Percentiles rank a stretch among this genome's conserved stretches.
These are phyloP conservation scores for Camellia granthamiana DNA, from an alignment of 148 eudicot species.

Conservation along the genomic window DNA sequence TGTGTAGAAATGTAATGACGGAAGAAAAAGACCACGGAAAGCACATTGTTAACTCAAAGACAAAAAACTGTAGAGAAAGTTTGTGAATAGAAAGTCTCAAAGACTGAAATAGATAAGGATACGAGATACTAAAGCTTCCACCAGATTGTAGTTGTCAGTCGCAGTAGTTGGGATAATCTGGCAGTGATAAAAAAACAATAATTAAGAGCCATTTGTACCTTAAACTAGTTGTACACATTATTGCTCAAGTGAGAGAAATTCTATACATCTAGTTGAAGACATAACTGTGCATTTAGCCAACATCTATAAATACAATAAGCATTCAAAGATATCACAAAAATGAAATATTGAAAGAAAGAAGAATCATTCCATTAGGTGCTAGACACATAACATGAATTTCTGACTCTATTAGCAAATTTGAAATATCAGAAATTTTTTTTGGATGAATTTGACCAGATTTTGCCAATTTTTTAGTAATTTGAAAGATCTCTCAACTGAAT, in stretches of 20 bases:
- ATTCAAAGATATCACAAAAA: background rate
- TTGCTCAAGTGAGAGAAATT: background rate
- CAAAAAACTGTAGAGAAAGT: background rate
- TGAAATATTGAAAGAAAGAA: background rate
- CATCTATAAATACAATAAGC: background rate
- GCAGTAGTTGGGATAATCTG: slow-evolving; percentile 59
- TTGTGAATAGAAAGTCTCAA: background rate
- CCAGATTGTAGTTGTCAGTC: slow-evolving; percentile 67
- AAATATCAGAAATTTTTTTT: too few relatives aligned
- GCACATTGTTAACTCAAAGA: background rate
- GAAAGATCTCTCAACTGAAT: too few relatives aligned
- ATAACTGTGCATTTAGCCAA: background rate
- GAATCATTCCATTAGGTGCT: background rate
- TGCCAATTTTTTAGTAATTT: too few relatives aligned
- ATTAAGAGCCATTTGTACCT: background rate
- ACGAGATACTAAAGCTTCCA: slow-evolving; percentile 90
- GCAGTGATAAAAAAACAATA: slow-evolving; percentile 10
- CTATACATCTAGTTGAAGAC: background rate
- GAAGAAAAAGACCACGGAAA: slow-evolving; percentile 6
- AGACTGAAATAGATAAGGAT: slow-evolving; percentile 42
- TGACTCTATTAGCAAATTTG: too few relatives aligned
- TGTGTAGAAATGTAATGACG: background rate
- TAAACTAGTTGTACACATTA: slow-evolving; percentile 7
- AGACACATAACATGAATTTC: too few relatives aligned
- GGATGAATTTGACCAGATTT: too few relatives aligned